Evolutionary conservation across 1,284 basidiomycete species (phyloP).

Genomic region (Leccinum angustisporum): DNA sequence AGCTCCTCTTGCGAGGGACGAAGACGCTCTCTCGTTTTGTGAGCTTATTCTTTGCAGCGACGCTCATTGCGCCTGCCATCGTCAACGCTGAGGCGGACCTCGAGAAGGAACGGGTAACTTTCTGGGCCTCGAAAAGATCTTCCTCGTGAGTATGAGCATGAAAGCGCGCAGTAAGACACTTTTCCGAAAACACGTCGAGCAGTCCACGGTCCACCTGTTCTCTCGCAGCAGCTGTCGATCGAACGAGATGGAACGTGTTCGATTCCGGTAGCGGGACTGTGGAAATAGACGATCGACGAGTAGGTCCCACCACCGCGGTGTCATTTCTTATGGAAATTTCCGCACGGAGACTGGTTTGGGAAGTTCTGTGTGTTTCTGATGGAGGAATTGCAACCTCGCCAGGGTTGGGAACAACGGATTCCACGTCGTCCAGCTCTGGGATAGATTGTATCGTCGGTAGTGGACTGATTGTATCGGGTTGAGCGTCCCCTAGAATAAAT

Average conservation of each 20-base stretch:
- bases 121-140: slow-evolving; percentile 60
- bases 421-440: slow-evolving; percentile 50
- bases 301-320: slow-evolving; percentile 30
- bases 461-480: slow-evolving; percentile 40
- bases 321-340: slow-evolving; percentile 23
- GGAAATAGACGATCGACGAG: slow-evolving; percentile 54
- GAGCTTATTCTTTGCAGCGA: slow-evolving; percentile 56
- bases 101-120: slow-evolving; percentile 42
- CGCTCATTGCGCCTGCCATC: slow-evolving; percentile 50
- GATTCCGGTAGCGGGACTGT: slow-evolving; percentile 49
- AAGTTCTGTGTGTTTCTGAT: not conserved
- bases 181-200: slow-evolving; percentile 67
- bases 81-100: slow-evolving; percentile 51
- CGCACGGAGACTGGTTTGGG: slow-evolving; percentile 11
- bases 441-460: slow-evolving; percentile 63
- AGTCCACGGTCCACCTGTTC: slow-evolving; percentile 66
- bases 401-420: slow-evolving; percentile 11
- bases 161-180: slow-evolving; percentile 56
- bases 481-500: slow-evolving; percentile 36
- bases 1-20: slow-evolving; percentile 53
- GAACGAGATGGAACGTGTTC: slow-evolving; percentile 64
- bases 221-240: slow-evolving; percentile 67
- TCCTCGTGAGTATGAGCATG: slow-evolving; percentile 61
- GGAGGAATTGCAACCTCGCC: slow-evolving; percentile 10
- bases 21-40: slow-evolving; percentile 67